Evolutionary conservation across 371 early-diverging fungal genomes (phyloP).

Genomic region (Mucor lusitanicus): DNA sequence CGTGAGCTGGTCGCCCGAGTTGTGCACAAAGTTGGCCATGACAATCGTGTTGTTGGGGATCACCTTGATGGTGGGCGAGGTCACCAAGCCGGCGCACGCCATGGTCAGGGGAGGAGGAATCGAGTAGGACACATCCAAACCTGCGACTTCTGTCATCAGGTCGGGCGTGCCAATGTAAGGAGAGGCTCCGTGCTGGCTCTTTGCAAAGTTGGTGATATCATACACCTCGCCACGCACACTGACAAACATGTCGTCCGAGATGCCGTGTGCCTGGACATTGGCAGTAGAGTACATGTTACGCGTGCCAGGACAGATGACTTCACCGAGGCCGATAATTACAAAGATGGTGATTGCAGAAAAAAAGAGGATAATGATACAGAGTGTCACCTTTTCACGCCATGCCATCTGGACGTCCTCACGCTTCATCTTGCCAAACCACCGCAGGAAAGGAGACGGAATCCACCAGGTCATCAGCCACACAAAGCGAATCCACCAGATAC

Average conservation of each 20-base stretch:
- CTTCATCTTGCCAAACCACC: constrained; percentile 73
- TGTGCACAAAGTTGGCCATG: constrained; percentile 37
- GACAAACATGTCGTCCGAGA: constrained; percentile 54
- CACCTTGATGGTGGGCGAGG: constrained; percentile 33
- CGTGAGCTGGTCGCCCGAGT: constrained; percentile 42
- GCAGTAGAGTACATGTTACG: constrained; percentile 62
- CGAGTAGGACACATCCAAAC: constrained; percentile 64
- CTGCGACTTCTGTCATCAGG: constrained; percentile 66
- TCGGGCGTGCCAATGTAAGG: constrained; percentile 48
- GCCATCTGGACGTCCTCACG: constrained; percentile 88
- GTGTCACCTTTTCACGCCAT: constrained; percentile 95
- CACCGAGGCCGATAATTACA: constrained; percentile 87
- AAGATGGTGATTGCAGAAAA: constrained; percentile 83
- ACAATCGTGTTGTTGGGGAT: constrained; percentile 31
- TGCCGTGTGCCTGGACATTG: constrained; percentile 51
- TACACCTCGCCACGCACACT: constrained; percentile 74
- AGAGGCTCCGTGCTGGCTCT: constrained; percentile 49
- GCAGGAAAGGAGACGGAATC: constrained; percentile 74
- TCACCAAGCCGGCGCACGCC: constrained; percentile 58
- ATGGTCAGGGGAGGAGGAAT: constrained; percentile 76
- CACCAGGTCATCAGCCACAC: constrained; percentile 92
- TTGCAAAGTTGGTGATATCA: constrained; percentile 67
- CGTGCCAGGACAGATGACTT: constrained; percentile 84
- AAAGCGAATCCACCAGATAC: constrained; percentile 84
- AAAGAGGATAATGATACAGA: constrained; percentile 87